Conservation (phyloP, 202 grass and related monocot genomes). For the Zoysia matrella region DNA sequence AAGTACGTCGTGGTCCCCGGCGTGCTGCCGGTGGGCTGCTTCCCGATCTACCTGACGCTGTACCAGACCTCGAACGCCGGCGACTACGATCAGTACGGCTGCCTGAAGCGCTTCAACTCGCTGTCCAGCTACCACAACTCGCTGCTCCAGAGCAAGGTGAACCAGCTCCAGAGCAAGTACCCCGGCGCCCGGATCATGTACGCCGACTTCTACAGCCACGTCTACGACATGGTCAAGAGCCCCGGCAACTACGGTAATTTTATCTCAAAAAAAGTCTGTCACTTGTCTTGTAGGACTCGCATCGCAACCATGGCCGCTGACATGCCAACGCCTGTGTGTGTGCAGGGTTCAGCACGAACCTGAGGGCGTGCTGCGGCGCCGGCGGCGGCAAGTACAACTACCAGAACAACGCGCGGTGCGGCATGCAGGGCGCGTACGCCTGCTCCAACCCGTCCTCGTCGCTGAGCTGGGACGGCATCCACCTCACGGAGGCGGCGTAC, state of each 20-base stretch:
- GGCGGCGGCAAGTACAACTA: slow-evolving; percentile 17
- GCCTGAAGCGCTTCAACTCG: slow-evolving; percentile 58
- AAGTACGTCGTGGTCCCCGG: slow-evolving; percentile 56
- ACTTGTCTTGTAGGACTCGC: no score
- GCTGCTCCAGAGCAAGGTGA: slow-evolving; percentile 51
- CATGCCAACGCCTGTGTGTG: background rate
- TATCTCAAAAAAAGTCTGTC: no score
- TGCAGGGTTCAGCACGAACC: slow-evolving; percentile 47
- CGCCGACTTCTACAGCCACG: slow-evolving; percentile 72
- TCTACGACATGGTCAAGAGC: slow-evolving; percentile 62
- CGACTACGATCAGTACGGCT: slow-evolving; percentile 69
- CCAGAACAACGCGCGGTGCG: slow-evolving; percentile 51
- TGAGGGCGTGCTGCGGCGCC: slow-evolving; percentile 63
- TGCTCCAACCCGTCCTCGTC: slow-evolving; percentile 51
- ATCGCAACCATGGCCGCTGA: background rate
- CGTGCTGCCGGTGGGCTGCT: slow-evolving; percentile 73
- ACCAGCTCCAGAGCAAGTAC: slow-evolving; percentile 53
- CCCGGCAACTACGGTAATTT: slow-evolving; percentile 41
- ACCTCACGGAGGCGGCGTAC: slow-evolving; percentile 71
- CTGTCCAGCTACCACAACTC: slow-evolving; percentile 56
- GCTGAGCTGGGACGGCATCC: slow-evolving; percentile 76
- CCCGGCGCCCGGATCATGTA: slow-evolving; percentile 54
- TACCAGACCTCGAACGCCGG: slow-evolving; percentile 55
- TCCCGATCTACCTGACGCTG: slow-evolving; percentile 67
- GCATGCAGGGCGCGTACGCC: slow-evolving; percentile 50